Percentiles rank a stretch among this genome's conserved stretches.
These are phyloP conservation scores for Pythium aristosporum DNA, from an alignment of 352 stramenopile genomes.

Conservation along the genomic window DNA sequence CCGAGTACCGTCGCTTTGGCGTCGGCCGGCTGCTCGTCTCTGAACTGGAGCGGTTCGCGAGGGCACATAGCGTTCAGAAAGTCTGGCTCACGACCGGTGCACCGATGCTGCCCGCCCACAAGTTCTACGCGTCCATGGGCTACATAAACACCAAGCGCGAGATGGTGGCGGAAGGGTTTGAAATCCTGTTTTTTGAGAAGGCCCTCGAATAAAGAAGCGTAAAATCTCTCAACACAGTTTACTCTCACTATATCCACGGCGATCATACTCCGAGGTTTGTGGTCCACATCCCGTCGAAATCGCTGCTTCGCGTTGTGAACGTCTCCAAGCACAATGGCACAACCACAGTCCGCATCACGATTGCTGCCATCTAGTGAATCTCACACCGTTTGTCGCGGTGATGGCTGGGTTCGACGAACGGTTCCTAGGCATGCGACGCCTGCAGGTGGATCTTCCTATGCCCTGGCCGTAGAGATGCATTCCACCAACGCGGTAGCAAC, in stretches of 20 bases:
- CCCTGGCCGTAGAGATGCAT: neutral
- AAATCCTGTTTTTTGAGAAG: constrained; percentile 25
- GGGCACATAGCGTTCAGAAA: constrained; percentile 23
- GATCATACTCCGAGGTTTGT: too few species aligned
- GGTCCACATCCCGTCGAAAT: too few species aligned
- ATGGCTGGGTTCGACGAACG: too few species aligned
- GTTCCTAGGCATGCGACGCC: too few species aligned
- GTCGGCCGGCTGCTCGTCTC: constrained; percentile 37
- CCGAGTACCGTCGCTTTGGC: constrained; percentile 32
- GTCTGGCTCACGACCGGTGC: constrained; percentile 42
- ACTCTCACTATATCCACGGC: too few species aligned
- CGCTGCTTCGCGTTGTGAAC: too few species aligned
- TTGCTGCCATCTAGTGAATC: too few species aligned
- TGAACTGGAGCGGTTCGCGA: constrained; percentile 42
- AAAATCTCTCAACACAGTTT: too few species aligned
- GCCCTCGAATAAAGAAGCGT: too few species aligned
- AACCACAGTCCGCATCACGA: too few species aligned
- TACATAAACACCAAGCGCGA: constrained; percentile 18
- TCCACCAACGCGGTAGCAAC: neutral
- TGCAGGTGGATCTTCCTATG: neutral
- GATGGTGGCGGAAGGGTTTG: constrained; percentile 6
- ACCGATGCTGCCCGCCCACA: constrained; percentile 34
- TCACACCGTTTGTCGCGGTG: too few species aligned
- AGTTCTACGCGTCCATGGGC: constrained; percentile 27
- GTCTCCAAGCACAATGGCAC: too few species aligned